Evolutionary conservation across 768 basidiomycete genomes (phyloP), one percentile per base, ranked within the genome.

Genomic region (Trametes cubensis): DNA sequence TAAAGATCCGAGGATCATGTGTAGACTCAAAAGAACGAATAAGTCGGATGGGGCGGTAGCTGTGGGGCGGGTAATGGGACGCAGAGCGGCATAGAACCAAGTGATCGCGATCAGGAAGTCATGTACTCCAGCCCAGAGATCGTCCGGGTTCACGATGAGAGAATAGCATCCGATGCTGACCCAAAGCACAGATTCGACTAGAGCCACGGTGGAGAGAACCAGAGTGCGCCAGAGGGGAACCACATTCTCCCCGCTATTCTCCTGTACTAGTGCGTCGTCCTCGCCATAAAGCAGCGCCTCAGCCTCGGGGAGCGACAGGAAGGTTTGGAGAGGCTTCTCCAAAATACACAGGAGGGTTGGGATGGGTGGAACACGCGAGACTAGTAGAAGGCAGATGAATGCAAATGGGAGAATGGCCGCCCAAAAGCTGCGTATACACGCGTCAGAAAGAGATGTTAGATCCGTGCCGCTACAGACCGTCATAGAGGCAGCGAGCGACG

Each of bases 61-160:
- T 6, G 77, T 75, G 0, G 86, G 84, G 41, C 76, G 76, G 28
- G 80, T 68, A 15, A 87, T 74, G 1, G 87, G 84, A 48, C 85
- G 83, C 21, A 80, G 66, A 20, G 83, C 71, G 0, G 87, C 84
- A 66, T 90, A 92, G 41, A 89, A 71, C 92, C 92, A 93, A 4
- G 84, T 76, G 0, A 75, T 63, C 0, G 85, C 83, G 25, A 83
- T 67, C 30, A 88, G 69, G 50, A 88, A 74, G 0, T 80, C 75
- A 7, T 76, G 76, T 2, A 79, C 60, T 18, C 73, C 78, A 15
- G 57, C 64, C 76, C 80, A 80, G 1, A 64, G 30, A 10, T 68
- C 57, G 28, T 66, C 65, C 0, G 69, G 59, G 21, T 79, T 71
- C 41, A 73, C 74, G n/a, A 77, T 63, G 17, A 86, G 65, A 17